Percentiles rank a stretch among this genome's conserved stretches.
Conservation (phyloP, 495 filamentous ascomycete species). For the Darksidea phi region DNA sequence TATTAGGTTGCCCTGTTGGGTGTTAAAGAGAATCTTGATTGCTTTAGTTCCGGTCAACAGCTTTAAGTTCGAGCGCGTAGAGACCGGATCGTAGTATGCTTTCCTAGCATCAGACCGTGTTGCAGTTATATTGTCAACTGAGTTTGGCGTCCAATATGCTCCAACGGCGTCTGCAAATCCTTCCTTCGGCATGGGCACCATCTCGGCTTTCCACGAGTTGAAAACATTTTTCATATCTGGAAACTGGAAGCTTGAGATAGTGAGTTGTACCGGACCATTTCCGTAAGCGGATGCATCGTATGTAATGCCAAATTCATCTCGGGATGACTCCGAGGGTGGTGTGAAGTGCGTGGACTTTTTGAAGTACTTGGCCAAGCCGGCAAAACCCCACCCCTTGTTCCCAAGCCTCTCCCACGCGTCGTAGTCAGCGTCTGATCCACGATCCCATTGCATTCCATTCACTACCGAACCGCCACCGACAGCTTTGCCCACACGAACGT, state of each 20-base stretch:
- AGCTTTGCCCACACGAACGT: constrained; percentile 35
- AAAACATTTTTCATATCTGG: constrained; percentile 41
- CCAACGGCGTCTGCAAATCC: constrained; percentile 4
- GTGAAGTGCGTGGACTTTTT: constrained; percentile 14
- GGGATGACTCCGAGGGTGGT: constrained; percentile 2
- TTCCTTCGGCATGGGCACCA: constrained; percentile 6
- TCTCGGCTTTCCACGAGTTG: constrained; percentile 12
- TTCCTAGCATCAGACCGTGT: constrained; percentile 11
- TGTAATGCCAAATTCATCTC: constrained; percentile 34
- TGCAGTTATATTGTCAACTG: constrained; percentile 5
- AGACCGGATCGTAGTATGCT: constrained; percentile 17
- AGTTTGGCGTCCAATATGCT: constrained; percentile 18
- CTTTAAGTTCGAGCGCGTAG: constrained; percentile 16
- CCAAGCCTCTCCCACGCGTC: constrained; percentile 35
- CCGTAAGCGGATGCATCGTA: constrained; percentile 46
- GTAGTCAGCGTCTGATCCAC: constrained; percentile 34
- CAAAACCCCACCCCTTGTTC: constrained; percentile 40
- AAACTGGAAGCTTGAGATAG: constrained; percentile 48
- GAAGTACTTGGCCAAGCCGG: constrained; percentile 31
- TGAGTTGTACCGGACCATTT: constrained; percentile 45
- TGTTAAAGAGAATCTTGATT: constrained; percentile 26
- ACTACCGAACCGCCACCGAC: constrained; percentile 49
- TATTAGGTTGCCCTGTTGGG: background rate
- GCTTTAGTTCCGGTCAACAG: constrained; percentile 15
- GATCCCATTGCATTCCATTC: constrained; percentile 44